Percentiles rank a stretch among this genome's conserved stretches.
These are phyloP conservation scores for Nitzschia putrida DNA, from an alignment of 108 stramenopile genomes.

Conservation along the genomic window DNA sequence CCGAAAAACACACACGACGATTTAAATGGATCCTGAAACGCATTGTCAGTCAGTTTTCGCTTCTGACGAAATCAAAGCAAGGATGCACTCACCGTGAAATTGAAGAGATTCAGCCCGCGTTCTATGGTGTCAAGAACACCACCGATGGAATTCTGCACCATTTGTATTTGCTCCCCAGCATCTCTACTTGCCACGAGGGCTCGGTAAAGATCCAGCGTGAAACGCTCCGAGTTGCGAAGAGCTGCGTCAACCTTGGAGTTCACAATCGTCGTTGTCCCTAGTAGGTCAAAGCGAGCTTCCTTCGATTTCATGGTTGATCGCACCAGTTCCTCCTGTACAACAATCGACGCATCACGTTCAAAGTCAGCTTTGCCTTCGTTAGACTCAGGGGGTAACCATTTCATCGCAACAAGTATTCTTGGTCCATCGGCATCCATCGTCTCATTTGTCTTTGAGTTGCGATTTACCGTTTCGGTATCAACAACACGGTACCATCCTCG, in stretches of 20 bases:
- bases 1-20: conserved; percentile 40
- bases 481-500: conserved; percentile 77
- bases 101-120: conserved; percentile 67
- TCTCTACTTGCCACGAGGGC: too few species aligned
- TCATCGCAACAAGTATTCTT: conserved; percentile 14
- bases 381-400: conserved; percentile 23
- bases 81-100: conserved; percentile 62
- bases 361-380: conserved; percentile 7
- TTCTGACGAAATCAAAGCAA: neutral
- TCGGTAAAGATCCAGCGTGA: neutral
- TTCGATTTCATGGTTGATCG: conserved; percentile 42
- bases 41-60: neutral
- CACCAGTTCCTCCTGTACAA: conserved; percentile 66
- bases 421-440: neutral
- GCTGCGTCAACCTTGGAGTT: too few species aligned
- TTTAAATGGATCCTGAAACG: conserved; percentile 46
- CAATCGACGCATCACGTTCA: conserved; percentile 39
- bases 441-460: too few species aligned
- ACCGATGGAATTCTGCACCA: conserved; percentile 66
- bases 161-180: conserved; percentile 32
- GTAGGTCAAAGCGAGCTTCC: conserved; percentile 58
- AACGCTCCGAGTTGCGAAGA: neutral
- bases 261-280: conserved; percentile 51
- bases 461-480: conserved; percentile 47
- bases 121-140: conserved; percentile 70